phyloP scores from a whole-genome alignment of 768 basidiomycete species.

The Cyclocybe cylindracea region DNA sequence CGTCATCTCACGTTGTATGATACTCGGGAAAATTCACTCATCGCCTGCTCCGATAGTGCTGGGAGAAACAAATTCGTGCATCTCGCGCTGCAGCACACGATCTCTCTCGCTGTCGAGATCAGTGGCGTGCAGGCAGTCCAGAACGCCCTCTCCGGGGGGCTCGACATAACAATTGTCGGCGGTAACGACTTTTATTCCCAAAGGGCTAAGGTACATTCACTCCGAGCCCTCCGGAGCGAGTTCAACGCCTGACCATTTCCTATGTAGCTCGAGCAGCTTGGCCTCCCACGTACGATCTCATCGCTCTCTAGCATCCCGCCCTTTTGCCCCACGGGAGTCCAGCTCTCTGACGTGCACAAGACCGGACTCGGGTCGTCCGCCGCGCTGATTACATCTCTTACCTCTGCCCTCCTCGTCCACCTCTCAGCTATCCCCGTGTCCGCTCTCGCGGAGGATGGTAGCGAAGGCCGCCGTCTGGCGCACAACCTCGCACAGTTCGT shows the following conservation, averaged over 20 bases:
- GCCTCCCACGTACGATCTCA: constrained; percentile 60
- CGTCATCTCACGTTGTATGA: constrained; percentile 18
- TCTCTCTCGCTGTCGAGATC: constrained; percentile 67
- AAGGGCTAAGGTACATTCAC: constrained; percentile 64
- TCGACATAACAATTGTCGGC: constrained; percentile 83
- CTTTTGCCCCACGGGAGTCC: constrained; percentile 71
- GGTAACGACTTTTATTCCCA: constrained; percentile 99
- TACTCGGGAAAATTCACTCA: constrained; percentile 9
- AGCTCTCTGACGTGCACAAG: constrained; percentile 87
- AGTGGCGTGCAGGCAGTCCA: constrained; percentile 44
- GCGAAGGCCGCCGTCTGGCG: constrained; percentile 59
- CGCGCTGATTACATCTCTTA: constrained; percentile 93
- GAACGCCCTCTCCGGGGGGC: constrained; percentile 46
- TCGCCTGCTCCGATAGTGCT: constrained; percentile 27
- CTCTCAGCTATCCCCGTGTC: constrained; percentile 58
- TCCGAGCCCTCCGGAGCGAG: not conserved
- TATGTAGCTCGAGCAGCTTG: constrained; percentile 59
- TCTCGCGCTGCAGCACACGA: constrained; percentile 78
- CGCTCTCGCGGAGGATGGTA: constrained; percentile 44
- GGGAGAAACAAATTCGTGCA: constrained; percentile 92
- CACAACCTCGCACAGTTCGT: constrained; percentile 95
- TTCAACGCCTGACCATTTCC: not conserved
- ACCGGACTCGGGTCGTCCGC: constrained; percentile 98
- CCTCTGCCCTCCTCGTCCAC: constrained; percentile 81
- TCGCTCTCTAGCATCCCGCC: constrained; percentile 74